These are phyloP conservation scores for Corchorus olitorius DNA, from an alignment of 345 rosid species.

Conservation along the genomic window DNA sequence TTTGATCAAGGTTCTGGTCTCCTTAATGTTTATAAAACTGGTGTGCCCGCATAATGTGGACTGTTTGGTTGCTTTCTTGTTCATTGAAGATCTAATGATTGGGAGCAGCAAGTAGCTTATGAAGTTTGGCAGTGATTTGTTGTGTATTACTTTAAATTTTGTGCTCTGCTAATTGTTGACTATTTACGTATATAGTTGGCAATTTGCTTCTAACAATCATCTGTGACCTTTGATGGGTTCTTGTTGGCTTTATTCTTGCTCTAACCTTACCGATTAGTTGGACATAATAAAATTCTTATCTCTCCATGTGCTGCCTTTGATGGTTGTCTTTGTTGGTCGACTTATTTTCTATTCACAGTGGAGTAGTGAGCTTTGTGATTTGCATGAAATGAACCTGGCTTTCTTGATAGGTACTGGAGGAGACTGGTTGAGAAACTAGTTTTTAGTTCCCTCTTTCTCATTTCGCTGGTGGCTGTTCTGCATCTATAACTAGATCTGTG, in stretches of 20 bases:
- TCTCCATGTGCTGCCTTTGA: not conserved
- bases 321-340: not conserved
- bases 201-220: not conserved
- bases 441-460: not conserved
- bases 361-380: not conserved
- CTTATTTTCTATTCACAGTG: not conserved
- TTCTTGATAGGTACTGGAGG: not conserved
- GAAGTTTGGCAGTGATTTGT: not conserved
- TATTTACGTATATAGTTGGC: not conserved
- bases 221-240: not conserved
- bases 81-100: slow-evolving; percentile 4
- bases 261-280: not conserved
- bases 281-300: too few relatives aligned
- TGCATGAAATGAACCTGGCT: not conserved
- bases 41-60: not conserved
- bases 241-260: not conserved
- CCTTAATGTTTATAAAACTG: not conserved
- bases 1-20: not conserved
- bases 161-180: not conserved
- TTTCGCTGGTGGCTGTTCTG: not conserved
- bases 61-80: not conserved
- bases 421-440: not conserved
- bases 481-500: not conserved
- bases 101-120: slow-evolving; percentile 13
- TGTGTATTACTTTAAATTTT: not conserved